A percentile compares a stretch with the other conserved stretches of the same genome.
These are phyloP conservation scores for Fagopyrum esculentum DNA, from an alignment of 148 eudicot genomes.

Conservation along the genomic window DNA sequence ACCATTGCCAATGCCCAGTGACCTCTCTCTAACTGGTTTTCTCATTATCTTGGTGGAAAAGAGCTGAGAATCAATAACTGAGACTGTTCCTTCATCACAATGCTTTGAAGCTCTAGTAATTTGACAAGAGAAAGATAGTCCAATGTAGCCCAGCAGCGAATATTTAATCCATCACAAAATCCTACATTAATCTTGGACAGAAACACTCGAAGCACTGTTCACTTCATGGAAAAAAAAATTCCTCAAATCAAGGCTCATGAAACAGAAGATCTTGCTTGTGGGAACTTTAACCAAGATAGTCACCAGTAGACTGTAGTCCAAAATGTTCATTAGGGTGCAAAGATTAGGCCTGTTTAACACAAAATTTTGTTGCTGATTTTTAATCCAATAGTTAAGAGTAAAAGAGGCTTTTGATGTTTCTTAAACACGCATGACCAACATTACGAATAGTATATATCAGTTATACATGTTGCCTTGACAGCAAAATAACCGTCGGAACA, in stretches of 20 bases:
- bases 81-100: background rate
- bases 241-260: background rate
- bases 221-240: background rate
- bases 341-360: background rate
- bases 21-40: background rate
- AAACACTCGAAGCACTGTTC: background rate
- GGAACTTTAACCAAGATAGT: background rate
- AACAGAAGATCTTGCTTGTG: background rate
- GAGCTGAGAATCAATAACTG: background rate
- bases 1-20: background rate
- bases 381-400: background rate
- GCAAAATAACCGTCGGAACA: background rate
- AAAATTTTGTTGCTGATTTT: background rate
- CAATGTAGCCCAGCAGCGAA: background rate
- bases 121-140: background rate
- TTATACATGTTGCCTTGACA: background rate
- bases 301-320: background rate
- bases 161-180: background rate
- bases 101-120: background rate
- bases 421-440: background rate
- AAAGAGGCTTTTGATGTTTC: background rate
- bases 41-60: background rate
- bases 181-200: background rate
- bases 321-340: background rate
- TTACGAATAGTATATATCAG: background rate